Conservation (phyloP, 805 yeast species). For the Ogataea ramenticola region DNA sequence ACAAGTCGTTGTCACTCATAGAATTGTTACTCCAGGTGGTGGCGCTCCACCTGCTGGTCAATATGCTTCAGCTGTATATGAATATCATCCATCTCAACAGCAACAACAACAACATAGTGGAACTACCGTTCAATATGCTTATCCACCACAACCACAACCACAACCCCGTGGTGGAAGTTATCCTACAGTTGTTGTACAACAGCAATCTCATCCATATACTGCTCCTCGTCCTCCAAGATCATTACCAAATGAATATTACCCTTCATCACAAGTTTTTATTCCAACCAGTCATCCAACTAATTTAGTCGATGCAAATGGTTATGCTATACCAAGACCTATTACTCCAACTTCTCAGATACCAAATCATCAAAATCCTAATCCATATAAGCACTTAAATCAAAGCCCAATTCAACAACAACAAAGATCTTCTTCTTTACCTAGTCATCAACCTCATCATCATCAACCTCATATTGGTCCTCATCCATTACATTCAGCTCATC, state of each 20-base stretch:
- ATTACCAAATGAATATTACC: slow-evolving; percentile 1
- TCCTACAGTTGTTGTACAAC: not conserved
- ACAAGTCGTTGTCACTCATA: not conserved
- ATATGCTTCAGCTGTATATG: too few species aligned
- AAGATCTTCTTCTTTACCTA: not conserved
- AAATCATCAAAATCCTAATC: not conserved
- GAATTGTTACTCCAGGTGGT: too few species aligned
- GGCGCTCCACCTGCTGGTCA: too few species aligned
- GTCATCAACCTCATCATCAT: not conserved
- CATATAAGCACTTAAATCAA: not conserved
- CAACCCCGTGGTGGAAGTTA: not conserved
- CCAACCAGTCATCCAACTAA: too few species aligned
- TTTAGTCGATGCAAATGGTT: not conserved
- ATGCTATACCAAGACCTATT: not conserved
- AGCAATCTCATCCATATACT: not conserved
- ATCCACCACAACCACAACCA: not conserved
- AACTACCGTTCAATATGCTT: not conserved
- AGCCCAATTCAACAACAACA: not conserved
- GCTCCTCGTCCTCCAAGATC: slow-evolving; percentile 2
- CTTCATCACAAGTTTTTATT: too few species aligned
- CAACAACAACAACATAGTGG: not conserved
- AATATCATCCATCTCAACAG: not conserved
- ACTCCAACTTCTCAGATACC: not conserved
- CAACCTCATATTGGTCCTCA: not conserved
- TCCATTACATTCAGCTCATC: not conserved